Base-by-base conservation (phyloP, 1,284 basidiomycete genomes). In the Rhodofomes roseus region DNA sequence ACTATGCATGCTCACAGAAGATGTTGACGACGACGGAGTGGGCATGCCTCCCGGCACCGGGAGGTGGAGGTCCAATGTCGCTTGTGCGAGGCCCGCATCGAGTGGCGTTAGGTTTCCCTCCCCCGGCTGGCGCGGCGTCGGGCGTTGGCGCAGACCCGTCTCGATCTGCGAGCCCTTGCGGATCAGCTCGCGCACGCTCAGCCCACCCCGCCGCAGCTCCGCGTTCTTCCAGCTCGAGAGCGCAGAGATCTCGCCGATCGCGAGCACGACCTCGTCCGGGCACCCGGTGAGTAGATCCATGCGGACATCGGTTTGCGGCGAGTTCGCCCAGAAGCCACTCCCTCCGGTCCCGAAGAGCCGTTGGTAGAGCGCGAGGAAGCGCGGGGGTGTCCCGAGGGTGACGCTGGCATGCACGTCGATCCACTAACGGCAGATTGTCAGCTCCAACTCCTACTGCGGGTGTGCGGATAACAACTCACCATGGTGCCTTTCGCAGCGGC, bases 161-260 rank as follows among this genome's bases (percentile, higher is more conserved):
- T 92, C 87, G 65, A 92, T 86, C 40, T 76, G 76, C 62, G 84
- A 82, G 36, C 86, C 89, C 18, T 85, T 81, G 23, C 81, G 77
- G 62, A 92, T 79, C 23, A 92, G 80, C 64, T 92, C 89, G 60
- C 84, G 82, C 68, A 82, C 78, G 73, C 88, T 91, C 61, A 92
- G 75, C 39, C 81, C 80, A 31, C 84, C 83, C 60, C 82, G 83
- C 44, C 77, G 80, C 61, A 78, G 73, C 70, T 87, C 86, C 61
- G 76, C 76, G 25, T 76, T 72, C 72, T 91, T 92, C 92, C 92
- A 93, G 65, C 85, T 81, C 12, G 87, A 83, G n/a, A 94, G 79
- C 1, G 81, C 81, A 12, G 87, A 84, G 16, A 84, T 82, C 69
- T 92, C 89, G 20, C 86, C 90, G 56, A 93, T 80, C 29, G 85